Base-by-base conservation (phyloP, 306 rosid species). In the Acacia crassicarpa region DNA sequence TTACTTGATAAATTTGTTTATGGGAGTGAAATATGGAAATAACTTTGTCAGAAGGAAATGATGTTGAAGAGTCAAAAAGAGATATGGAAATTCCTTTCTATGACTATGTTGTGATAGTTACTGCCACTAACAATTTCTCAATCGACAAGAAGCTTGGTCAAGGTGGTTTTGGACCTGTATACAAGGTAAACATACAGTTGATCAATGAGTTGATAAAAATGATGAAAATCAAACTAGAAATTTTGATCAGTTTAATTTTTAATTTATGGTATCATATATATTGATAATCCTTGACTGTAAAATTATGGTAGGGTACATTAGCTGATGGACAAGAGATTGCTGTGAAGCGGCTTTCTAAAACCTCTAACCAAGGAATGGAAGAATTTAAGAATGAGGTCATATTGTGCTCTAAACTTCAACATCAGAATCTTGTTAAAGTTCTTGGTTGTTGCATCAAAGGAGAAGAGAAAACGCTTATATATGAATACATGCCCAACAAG, bases 151-250 rank as follows among this genome's bases (percentile, higher is more conserved):
- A 61, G 67, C 38, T 61, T 61, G 19, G 67, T 5, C 8, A 61
- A 61, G 67, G 95, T 30, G 93, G 91, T 22, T 93, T 93, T 79
- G 95, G 94, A 20, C 85, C 86, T 4, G 94, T 93, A 27, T 91
- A 84, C 69, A 75, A 8, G 85, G 93, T 86, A 90, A 68, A 41
- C 0, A 14, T 17, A 59, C 63, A 49, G 16, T 3, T 0, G 3
- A 12, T 49, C 6, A 14, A n/a, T n/a, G n/a, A n/a, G 0, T 1
- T 38, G 0, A 5, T 49, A 4, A 49, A 49, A 49, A 16, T 2
- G 17, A 49, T 14, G 56, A 49, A 49, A 38, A 46, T 10, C 1
- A 46, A 49, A 49, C n/a, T 4, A 49, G 56, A 15, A 15, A 1
- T 49, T 12, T 16, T 46, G 3, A 46, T 46, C 15, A 46, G 0